Evolutionary conservation across 345 rosid species (phyloP), one percentile per base, ranked within the genome.

Genomic region (Brassica nigra): DNA sequence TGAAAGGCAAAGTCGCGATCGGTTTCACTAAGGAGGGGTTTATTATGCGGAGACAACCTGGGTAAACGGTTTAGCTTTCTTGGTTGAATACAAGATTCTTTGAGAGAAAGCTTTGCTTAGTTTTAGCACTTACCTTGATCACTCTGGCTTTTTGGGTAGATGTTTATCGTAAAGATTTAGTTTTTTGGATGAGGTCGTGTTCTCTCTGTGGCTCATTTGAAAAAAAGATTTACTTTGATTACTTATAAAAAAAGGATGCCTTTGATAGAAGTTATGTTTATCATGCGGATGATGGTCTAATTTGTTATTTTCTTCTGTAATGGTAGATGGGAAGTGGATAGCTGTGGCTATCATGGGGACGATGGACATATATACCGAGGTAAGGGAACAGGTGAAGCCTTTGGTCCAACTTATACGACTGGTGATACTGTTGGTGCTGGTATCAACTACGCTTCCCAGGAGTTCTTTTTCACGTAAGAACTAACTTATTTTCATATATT

Each of bases 261-360:
- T 62, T 62, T 63, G 42, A 63, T 63, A 31, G 23, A 63, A 63
- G 11, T n/a, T 31, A n/a, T 63, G 66, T 36, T 64, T 64, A 31
- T 4, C 36, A 33, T 33, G 36, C 36, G 36, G 36, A 33, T 33
- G 37, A 33, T 33, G 12, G 12, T 76, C 14, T 49, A 33, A 59
- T 36, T 71, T 70, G 8, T 62, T 66, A 8, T 54, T 34, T 64
- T 78, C 36, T 80, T 80, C 28, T 69, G 62, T 75, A 63, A 77
- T 82, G 68, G 58, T 81, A 95, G 99, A 70, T 95, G 99, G 99
- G 99, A 93, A 91, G 88, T 83, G 66, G 93, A 93, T 85, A 91
- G 97, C 80, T 91, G 88, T 73, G 99, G 99, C 16, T 95, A 93
- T 87, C 98, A 93, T 83, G 97, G 99, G 71, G 99, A 95, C 75